Evolutionary conservation across 257 asterid species (phyloP).

Genomic region (Solanum tacnaense): DNA sequence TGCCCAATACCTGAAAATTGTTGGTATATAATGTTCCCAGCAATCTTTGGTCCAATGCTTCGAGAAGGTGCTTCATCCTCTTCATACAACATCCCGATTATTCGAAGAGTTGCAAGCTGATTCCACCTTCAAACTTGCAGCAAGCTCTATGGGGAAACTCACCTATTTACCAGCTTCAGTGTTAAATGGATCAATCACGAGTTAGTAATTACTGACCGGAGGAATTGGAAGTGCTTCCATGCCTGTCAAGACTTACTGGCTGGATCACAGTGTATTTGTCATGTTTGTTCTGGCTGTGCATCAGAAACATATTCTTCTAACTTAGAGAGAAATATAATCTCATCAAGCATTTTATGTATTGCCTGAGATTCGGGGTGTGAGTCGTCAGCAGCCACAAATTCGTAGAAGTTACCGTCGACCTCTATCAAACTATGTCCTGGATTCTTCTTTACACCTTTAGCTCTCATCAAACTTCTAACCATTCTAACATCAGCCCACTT

Average conservation of each 20-base stretch:
- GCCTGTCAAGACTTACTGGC: not conserved
- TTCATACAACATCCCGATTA: not conserved
- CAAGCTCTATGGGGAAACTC: not conserved
- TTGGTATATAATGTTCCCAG: not conserved
- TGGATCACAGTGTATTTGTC: not conserved
- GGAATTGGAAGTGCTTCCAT: not conserved
- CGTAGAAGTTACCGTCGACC: slow-evolving; percentile 55
- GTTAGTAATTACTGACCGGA: not conserved
- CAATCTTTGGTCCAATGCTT: not conserved
- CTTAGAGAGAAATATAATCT: slow-evolving; percentile 27
- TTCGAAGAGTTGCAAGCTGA: not conserved
- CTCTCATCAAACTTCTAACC: slow-evolving; percentile 67
- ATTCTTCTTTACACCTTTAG: slow-evolving; percentile 48
- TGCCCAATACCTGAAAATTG: not conserved
- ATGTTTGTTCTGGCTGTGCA: slow-evolving; percentile 1
- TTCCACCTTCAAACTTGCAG: not conserved
- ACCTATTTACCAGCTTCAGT: not conserved
- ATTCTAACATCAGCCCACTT: slow-evolving; percentile 59
- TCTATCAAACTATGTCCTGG: slow-evolving; percentile 69
- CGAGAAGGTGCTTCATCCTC: not conserved
- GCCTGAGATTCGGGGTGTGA: slow-evolving; percentile 38
- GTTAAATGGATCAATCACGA: not conserved
- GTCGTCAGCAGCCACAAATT: slow-evolving; percentile 56
- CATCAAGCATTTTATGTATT: slow-evolving; percentile 34
- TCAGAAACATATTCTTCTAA: slow-evolving; percentile 16